Conservation (phyloP, 139 green algal species). For the Pleodorina starrii region DNA sequence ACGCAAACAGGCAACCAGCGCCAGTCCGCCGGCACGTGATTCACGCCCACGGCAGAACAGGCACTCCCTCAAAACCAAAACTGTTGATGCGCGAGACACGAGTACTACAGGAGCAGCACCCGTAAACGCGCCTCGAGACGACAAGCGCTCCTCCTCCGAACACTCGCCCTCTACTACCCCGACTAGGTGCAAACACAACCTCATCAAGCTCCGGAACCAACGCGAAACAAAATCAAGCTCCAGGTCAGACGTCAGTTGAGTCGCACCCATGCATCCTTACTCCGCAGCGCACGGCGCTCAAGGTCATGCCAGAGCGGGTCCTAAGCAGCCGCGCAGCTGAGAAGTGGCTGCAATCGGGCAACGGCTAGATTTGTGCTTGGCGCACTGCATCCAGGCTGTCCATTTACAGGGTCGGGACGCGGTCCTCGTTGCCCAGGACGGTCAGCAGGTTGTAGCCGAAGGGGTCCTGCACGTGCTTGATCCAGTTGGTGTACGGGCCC, state of each 20-base stretch:
- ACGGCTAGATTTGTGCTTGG: too few relatives aligned
- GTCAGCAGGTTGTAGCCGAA: constrained; percentile 97
- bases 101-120: not conserved
- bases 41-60: constrained; percentile 25
- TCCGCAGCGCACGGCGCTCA: not conserved
- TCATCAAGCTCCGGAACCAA: not conserved
- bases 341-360: too few relatives aligned
- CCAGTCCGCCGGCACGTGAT: constrained; percentile 13
- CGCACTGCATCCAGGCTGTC: not conserved
- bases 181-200: not conserved
- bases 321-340: not conserved
- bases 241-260: constrained; percentile 13
- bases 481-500: constrained; percentile 97
- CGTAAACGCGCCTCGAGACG: not conserved
- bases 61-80: constrained; percentile 21
- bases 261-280: too few relatives aligned
- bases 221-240: not conserved
- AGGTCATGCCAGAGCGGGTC: not conserved
- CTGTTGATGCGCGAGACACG: not conserved
- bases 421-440: constrained; percentile 84
- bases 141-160: not conserved
- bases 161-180: not conserved
- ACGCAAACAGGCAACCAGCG: too few relatives aligned
- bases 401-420: constrained; percentile 85
- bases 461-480: constrained; percentile 93